Base-by-base conservation (phyloP, 495 filamentous ascomycete species). In the Annulohypoxylon moriforme region DNA sequence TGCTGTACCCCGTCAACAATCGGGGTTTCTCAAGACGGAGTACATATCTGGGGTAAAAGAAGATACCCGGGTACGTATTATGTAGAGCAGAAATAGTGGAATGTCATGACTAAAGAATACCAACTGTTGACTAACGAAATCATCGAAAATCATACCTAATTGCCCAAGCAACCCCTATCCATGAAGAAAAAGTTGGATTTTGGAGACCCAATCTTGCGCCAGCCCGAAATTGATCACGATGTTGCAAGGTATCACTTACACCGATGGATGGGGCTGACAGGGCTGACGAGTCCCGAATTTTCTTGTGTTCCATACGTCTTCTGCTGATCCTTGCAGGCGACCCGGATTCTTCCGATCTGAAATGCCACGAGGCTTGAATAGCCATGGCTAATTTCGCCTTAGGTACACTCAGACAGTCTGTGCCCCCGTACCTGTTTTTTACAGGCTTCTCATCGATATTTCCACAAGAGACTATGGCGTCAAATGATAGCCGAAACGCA, bases 321-420 rank as follows among this genome's bases (percentile, higher is more conserved):
- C 61, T 49, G 27, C 46, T 52, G 56, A 60, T 44, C 65, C 67
- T 34, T 64, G 60, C 46, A 60, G 52, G 27, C 16, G 34, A 62
- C 71, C 71, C 71, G 71, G 71, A 69, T 73, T 73, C 71, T 73
- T 69, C 71, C 71, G 71, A 73, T 73, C 71, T 69, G 49, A 63
- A 65, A 73, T 69, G 50, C 71, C 71, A 73, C 66, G 71, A 73
- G 71, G 71, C 44, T 64, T 68, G 55, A 44, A 44, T 53, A 50
- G 40, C 34, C 42, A 27, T 46, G 59, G 67, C 53, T 52, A 59
- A 47, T 61, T 44, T 50, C 29, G 55, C 46, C 47, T 40, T 40
- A 40, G 36, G 36, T 57, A 57, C 58, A 52, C 44, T 49, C 42
- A 47, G 34, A 60, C 22, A 34, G 22, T 55, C 27, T 62, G 55